Conservation (phyloP, 163 green algal genomes). For the Prototheca wickerhamii region DNA sequence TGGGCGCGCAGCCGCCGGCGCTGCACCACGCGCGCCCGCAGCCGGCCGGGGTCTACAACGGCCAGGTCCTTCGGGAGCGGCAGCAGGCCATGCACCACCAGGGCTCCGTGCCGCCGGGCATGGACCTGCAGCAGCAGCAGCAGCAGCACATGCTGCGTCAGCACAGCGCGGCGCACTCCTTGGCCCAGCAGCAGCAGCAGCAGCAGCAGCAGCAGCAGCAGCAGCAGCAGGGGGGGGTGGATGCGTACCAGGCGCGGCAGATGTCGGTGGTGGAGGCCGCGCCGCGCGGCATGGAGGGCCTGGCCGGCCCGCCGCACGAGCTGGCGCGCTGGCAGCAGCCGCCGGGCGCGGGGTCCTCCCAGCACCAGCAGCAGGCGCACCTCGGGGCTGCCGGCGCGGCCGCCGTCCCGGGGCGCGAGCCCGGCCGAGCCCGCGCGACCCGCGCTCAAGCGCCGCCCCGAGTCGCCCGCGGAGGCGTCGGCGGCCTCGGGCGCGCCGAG, state of each 20-base stretch:
- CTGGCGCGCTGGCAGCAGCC: constrained; percentile 4
- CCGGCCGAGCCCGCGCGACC: not conserved
- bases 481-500: not conserved
- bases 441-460: not conserved
- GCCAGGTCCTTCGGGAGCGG: no score
- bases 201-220: no score
- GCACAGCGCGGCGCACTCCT: no score
- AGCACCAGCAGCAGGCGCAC: not conserved
- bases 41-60: no score
- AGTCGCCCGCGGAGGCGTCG: not conserved
- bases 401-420: constrained; percentile 4
- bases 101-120: constrained; percentile 4
- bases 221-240: no score
- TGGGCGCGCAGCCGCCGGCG: no score
- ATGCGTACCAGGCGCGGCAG: no score
- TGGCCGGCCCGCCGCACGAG: not conserved
- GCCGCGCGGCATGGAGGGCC: no score
- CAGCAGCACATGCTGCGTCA: no score
- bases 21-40: no score
- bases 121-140: constrained; percentile 6
- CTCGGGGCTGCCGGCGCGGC: not conserved
- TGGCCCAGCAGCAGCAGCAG: no score
- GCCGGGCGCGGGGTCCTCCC: not conserved
- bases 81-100: not conserved
- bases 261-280: constrained; percentile 12